phyloP scores from a whole-genome alignment of 257 asterid species.

The Solanum gracilifrons region DNA sequence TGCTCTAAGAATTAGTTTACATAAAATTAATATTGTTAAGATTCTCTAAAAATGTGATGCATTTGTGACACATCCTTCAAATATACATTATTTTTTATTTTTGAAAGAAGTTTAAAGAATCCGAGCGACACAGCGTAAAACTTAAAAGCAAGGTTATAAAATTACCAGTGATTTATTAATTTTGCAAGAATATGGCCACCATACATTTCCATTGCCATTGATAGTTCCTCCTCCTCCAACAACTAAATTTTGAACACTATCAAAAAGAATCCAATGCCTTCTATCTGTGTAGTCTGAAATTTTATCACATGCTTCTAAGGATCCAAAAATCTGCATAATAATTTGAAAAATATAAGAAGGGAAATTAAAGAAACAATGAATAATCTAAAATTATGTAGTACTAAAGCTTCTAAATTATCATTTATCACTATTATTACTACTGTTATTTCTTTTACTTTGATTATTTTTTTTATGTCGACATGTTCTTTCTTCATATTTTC shows the following conservation, averaged over 20 bases:
- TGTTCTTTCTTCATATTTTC: background rate
- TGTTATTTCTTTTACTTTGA: background rate
- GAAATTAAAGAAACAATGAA: background rate
- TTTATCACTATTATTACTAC: background rate
- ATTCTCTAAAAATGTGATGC: background rate
- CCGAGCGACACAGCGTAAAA: background rate
- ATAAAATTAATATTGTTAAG: background rate
- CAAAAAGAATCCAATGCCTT: background rate
- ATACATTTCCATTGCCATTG: constrained; percentile 5
- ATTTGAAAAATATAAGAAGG: background rate
- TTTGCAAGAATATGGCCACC: constrained; percentile 11
- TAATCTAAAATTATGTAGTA: background rate
- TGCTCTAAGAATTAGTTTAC: background rate
- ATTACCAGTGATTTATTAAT: background rate
- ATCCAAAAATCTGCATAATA: background rate
- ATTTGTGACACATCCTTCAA: background rate
- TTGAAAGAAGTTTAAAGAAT: background rate
- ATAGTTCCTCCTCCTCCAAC: constrained; percentile 4
- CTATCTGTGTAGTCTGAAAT: background rate
- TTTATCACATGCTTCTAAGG: constrained; percentile 1
- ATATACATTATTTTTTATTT: background rate
- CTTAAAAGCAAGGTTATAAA: background rate
- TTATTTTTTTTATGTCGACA: background rate
- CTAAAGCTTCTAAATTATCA: background rate
- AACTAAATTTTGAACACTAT: background rate